phyloP scores from a whole-genome alignment of 2,329 filamentous ascomycete species.

The Aureobasidium mangrovei region DNA sequence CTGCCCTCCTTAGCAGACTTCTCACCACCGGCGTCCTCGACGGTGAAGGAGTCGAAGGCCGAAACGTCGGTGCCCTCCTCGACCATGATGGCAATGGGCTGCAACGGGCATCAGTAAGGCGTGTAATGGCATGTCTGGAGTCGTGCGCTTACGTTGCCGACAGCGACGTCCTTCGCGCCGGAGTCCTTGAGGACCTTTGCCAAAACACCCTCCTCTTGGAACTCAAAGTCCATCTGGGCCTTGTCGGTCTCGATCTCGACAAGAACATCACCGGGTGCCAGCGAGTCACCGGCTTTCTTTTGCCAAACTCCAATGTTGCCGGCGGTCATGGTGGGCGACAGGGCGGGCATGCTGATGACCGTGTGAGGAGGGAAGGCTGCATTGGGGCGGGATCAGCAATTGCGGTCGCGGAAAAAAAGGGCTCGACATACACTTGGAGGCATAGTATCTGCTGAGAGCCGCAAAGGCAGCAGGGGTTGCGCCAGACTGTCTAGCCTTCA shows the following conservation, averaged over 20 bases:
- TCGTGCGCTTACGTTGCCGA: slow-evolving; percentile 67
- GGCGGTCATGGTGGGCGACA: slow-evolving; percentile 94
- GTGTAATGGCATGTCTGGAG: neutral
- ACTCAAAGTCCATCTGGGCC: slow-evolving; percentile 99
- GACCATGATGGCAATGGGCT: slow-evolving; percentile 94
- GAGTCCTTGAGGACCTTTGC: slow-evolving; percentile 90
- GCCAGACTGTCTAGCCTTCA: slow-evolving; percentile 27
- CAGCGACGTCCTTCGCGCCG: slow-evolving; percentile 86
- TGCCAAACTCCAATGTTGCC: slow-evolving; percentile 97
- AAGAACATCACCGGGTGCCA: slow-evolving; percentile 86
- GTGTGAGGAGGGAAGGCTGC: slow-evolving; percentile 92
- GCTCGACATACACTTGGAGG: slow-evolving; percentile 52
- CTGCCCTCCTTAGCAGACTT: slow-evolving; percentile 53
- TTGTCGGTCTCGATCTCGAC: slow-evolving; percentile 95
- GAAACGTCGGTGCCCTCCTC: slow-evolving; percentile 82
- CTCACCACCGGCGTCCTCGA: slow-evolving; percentile 85
- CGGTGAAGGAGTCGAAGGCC: slow-evolving; percentile 79
- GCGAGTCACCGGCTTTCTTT: slow-evolving; percentile 85
- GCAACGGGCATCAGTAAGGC: slow-evolving; percentile 12
- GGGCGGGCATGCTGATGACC: slow-evolving; percentile 92
- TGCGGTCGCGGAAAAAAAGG: slow-evolving; percentile 18
- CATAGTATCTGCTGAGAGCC: slow-evolving; percentile 58
- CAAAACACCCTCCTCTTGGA: slow-evolving; percentile 93
- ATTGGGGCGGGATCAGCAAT: slow-evolving; percentile 12
- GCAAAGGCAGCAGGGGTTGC: slow-evolving; percentile 45